Base-by-base conservation (phyloP, 208 protist species). In the Leishmania turanica region DNA sequence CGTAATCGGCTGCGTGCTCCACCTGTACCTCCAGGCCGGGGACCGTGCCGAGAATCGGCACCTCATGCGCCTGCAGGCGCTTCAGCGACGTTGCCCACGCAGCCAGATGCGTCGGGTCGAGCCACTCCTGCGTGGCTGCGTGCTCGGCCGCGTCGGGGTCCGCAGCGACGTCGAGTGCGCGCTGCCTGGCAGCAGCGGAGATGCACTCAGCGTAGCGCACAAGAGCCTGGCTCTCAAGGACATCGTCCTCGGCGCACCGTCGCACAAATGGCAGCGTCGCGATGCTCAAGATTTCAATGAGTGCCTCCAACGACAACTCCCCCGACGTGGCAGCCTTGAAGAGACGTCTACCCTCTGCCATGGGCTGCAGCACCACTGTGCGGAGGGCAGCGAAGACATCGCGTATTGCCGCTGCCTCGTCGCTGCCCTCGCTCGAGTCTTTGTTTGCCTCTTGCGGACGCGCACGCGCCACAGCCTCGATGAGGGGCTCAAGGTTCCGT, bases 361-460 rank as follows among this genome's bases (percentile, higher is more conserved):
- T 82, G 3, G 77, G 70, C 34, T 40, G 51, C 49, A 83, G 49
- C 45, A 90, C 66, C 17, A 62, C 40, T 17, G 60, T 83, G 15
- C 78, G 78, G 42, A 94, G 84, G 3, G 84, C 79, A 19, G 3
- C n/a, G 53, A 80, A 88, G 4, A 91, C 77, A 17, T 68, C 66
- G 6, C 45, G 68, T 40, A 92, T 80, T 13, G 77, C 87, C 0
- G 31, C 53, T 42, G 73, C 73, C 73, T 82, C 47, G 2, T 21
- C 27, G 21, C 74, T 62, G 24, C 81, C 58, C 11, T 68, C 79
- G 27, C 69, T 53, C 8, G 13, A 53, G 24, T n/a, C 9, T 34
- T 15, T 31, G 9, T 3, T 13, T 7, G 9, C 24, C 69, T 37
- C 45, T 31, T 73, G 19, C 69, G 37, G 69, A 15, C 27, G 69